These are phyloP conservation scores for Aristolochia contorta DNA, from an alignment of 164 flowering plant species.

Conservation along the genomic window DNA sequence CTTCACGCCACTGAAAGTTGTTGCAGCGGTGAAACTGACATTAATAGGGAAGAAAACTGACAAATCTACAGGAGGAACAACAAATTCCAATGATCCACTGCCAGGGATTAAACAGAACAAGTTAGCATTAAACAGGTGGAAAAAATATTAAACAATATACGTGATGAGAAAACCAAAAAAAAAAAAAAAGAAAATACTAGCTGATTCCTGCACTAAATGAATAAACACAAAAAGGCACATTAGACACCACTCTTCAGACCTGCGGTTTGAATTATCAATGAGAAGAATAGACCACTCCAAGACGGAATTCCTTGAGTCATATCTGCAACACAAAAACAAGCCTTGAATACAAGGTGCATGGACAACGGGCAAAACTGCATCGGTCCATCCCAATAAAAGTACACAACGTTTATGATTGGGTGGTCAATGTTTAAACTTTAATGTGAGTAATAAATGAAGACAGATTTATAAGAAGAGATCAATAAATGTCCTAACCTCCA, in stretches of 20 bases:
- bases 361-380: too few relatives aligned
- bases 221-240: conserved; percentile 5
- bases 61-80: conserved; percentile 85
- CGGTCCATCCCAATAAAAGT: conserved; percentile 13
- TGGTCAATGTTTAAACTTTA: too few relatives aligned
- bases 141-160: not conserved
- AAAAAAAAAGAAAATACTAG: not conserved
- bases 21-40: conserved; percentile 69
- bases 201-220: not conserved
- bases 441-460: too few relatives aligned
- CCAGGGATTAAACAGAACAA: conserved; percentile 9
- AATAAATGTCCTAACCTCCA: conserved; percentile 53
- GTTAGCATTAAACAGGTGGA: not conserved
- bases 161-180: too few relatives aligned
- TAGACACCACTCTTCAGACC: conserved; percentile 35
- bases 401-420: too few relatives aligned
- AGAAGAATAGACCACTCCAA: conserved; percentile 95
- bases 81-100: conserved; percentile 99
- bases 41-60: conserved; percentile 87
- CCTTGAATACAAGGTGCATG: conserved; percentile 3
- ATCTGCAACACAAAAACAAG: conserved; percentile 36
- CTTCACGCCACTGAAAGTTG: conserved; percentile 83
- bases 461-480: conserved; percentile 8
- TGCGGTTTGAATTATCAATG: conserved; percentile 85
- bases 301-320: conserved; percentile 65